These are phyloP conservation scores for Torulaspora maleeae DNA, from an alignment of 805 yeast genomes.

Conservation along the genomic window DNA sequence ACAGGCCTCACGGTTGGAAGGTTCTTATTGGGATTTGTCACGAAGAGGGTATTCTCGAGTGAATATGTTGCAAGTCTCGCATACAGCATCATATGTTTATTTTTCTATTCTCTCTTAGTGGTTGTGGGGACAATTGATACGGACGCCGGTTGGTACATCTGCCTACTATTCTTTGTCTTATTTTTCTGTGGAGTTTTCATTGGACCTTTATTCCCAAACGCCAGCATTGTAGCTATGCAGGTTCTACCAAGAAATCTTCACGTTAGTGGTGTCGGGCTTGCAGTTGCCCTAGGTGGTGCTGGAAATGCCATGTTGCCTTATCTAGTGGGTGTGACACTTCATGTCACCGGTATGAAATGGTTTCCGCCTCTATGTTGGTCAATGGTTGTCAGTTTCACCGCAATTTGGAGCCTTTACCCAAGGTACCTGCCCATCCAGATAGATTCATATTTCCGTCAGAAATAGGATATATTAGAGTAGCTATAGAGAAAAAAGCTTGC, in stretches of 20 bases:
- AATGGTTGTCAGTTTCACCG: constrained; percentile 19
- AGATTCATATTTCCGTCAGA: background rate
- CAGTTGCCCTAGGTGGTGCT: constrained; percentile 75
- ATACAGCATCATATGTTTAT: constrained; percentile 35
- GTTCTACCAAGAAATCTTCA: constrained; percentile 57
- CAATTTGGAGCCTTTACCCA: constrained; percentile 31
- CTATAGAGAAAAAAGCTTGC: background rate
- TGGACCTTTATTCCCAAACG: constrained; percentile 73
- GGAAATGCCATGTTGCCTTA: constrained; percentile 79
- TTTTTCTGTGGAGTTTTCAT: constrained; percentile 54
- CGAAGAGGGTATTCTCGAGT: constrained; percentile 43
- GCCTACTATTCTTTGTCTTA: constrained; percentile 23
- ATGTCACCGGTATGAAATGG: constrained; percentile 25
- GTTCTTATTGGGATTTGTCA: constrained; percentile 51
- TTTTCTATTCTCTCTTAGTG: constrained; percentile 35
- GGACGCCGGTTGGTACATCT: constrained; percentile 21
- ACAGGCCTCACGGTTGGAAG: constrained; percentile 65
- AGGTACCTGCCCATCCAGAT: constrained; percentile 16
- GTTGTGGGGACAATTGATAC: constrained; percentile 20
- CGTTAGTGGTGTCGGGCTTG: constrained; percentile 65
- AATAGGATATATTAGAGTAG: background rate
- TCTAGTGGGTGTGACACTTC: constrained; percentile 45
- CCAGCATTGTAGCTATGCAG: constrained; percentile 59
- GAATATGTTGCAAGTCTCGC: constrained; percentile 40
- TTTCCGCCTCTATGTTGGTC: constrained; percentile 30